Evolutionary conservation across 2,329 filamentous ascomycete species (phyloP).

Genomic region (Neurospora crassa): DNA sequence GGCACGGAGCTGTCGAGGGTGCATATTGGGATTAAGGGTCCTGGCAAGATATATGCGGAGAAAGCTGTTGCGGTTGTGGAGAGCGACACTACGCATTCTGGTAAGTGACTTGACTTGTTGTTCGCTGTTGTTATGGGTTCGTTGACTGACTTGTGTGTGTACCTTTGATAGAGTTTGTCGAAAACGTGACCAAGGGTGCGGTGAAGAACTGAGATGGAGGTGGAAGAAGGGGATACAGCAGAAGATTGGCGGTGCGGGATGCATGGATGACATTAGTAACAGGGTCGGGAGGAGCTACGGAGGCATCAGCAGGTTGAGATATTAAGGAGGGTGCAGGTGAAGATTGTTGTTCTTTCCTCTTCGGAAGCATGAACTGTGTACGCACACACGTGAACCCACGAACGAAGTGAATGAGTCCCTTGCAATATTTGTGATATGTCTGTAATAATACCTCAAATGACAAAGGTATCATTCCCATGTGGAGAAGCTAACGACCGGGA

Average conservation of each 20-base stretch:
- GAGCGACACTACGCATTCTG: neutral
- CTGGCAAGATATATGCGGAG: neutral
- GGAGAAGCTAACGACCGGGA: too few relatives aligned
- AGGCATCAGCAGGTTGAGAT: rapidly evolving
- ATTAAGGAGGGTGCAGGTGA: neutral
- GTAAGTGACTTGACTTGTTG: neutral
- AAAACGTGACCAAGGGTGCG: neutral
- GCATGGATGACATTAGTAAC: too few relatives aligned
- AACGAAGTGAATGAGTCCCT: too few relatives aligned
- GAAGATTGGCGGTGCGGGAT: neutral
- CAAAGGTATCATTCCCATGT: too few relatives aligned
- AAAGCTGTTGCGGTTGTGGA: neutral
- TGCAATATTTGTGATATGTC: too few relatives aligned
- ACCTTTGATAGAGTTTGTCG: neutral
- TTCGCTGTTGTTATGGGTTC: neutral
- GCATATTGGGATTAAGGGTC: neutral
- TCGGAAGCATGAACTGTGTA: neutral
- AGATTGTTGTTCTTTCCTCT: neutral
- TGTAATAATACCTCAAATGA: too few relatives aligned
- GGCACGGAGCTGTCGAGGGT: neutral
- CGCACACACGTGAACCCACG: too few relatives aligned
- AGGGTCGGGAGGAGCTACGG: neutral
- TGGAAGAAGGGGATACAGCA: neutral
- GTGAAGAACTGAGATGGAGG: neutral
- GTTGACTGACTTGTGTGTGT: neutral